These are phyloP conservation scores for Phytophthora agathidicida DNA, from an alignment of 352 stramenopile species.

Conservation along the genomic window DNA sequence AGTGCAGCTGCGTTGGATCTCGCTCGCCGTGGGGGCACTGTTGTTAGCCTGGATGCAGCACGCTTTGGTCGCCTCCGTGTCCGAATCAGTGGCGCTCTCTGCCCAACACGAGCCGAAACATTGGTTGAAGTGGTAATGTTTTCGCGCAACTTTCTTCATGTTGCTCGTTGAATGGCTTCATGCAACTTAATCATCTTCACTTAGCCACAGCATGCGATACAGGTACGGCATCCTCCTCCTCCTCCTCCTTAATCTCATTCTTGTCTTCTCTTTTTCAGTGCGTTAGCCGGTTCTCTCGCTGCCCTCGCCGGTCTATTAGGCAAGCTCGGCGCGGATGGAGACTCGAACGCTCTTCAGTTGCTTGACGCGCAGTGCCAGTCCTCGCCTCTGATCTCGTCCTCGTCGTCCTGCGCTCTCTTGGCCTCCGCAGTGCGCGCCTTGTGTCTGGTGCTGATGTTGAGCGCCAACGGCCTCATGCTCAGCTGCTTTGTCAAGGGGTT, in stretches of 20 bases:
- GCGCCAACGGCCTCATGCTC: constrained; percentile 78
- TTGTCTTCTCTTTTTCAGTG: constrained; percentile 31
- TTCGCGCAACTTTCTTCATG: neutral
- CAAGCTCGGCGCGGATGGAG: constrained; percentile 57
- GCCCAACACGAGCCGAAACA: too few relatives aligned
- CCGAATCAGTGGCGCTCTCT: too few relatives aligned
- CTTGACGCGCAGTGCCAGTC: constrained; percentile 30
- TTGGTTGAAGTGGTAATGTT: too few relatives aligned
- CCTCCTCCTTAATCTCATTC: neutral
- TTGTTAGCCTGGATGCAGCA: too few relatives aligned
- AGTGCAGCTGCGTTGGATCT: too few relatives aligned
- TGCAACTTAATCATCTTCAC: neutral
- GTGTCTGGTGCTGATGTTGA: constrained; percentile 77
- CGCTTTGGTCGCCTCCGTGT: too few relatives aligned
- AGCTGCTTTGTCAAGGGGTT: constrained; percentile 82
- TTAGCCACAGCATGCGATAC: constrained; percentile 12
- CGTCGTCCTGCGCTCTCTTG: constrained; percentile 22
- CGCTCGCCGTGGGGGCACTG: too few relatives aligned
- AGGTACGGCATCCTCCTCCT: constrained; percentile 3
- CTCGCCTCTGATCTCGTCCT: constrained; percentile 9
- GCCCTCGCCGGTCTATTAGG: constrained; percentile 60
- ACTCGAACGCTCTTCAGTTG: constrained; percentile 33
- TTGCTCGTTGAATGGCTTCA: neutral
- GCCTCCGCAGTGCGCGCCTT: constrained; percentile 40
- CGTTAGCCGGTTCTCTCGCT: constrained; percentile 60